Conservation (phyloP, 768 basidiomycete genomes). For the Gyrodon lividus region DNA sequence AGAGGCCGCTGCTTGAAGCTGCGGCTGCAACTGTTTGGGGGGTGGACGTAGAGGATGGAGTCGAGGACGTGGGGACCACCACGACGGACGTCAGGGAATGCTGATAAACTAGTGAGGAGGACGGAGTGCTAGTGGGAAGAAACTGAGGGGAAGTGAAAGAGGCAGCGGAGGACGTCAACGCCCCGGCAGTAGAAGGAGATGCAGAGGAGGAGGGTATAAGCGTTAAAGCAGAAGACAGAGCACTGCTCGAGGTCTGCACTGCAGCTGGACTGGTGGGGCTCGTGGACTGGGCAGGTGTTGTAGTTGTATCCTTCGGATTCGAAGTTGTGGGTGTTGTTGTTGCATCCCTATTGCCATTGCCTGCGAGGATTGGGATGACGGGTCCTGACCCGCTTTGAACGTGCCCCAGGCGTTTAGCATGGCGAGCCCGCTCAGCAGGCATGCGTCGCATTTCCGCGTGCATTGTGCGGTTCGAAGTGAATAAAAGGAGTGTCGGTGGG, state of each 20-base stretch:
- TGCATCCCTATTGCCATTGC: background rate
- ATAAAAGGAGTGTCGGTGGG: background rate
- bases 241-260: slow-evolving; percentile 13
- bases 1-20: slow-evolving; percentile 28
- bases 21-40: slow-evolving; percentile 11
- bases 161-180: slow-evolving; percentile 10
- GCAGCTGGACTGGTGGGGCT: slow-evolving; percentile 4
- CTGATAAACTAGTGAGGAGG: slow-evolving; percentile 1
- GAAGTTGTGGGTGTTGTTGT: slow-evolving; percentile 1
- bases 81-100: background rate
- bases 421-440: slow-evolving; percentile 34
- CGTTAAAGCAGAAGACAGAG: slow-evolving; percentile 11
- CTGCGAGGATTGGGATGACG: slow-evolving; percentile 4
- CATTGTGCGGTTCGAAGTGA: slow-evolving; percentile 18
- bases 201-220: slow-evolving; percentile 1
- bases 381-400: slow-evolving; percentile 13
- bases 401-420: slow-evolving; percentile 32
- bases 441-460: slow-evolving; percentile 25
- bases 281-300: slow-evolving; percentile 1
- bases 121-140: background rate
- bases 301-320: background rate
- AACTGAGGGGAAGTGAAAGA: background rate
- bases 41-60: slow-evolving; percentile 7
- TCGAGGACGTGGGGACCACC: slow-evolving; percentile 7
- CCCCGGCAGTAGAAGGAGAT: background rate